Evolutionary conservation across 2,329 filamentous ascomycete genomes (phyloP).

Genomic region (Cladosporium velox): DNA sequence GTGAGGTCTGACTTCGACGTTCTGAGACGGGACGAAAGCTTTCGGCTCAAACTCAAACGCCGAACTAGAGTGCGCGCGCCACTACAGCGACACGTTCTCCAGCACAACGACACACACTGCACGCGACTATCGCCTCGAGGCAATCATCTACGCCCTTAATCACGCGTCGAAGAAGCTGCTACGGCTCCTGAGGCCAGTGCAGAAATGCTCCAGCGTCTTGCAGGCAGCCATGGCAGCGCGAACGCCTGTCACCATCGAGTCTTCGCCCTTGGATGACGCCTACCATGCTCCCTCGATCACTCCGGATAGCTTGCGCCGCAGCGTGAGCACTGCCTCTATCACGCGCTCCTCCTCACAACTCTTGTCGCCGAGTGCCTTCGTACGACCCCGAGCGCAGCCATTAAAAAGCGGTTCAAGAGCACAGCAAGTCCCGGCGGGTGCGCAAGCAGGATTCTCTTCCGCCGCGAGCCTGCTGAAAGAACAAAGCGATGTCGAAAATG

Average conservation of each 20-base stretch:
- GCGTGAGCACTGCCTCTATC: not conserved
- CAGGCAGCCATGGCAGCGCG: conserved; percentile 26
- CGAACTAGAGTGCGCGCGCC: conserved; percentile 4
- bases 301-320: conserved; percentile 23
- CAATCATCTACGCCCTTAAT: not conserved
- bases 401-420: conserved; percentile 23
- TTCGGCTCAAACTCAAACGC: not conserved
- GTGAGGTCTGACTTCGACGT: not conserved
- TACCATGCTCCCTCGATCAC: conserved; percentile 26
- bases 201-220: conserved; percentile 22
- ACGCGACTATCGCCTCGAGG: conserved; percentile 5
- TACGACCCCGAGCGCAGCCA: conserved; percentile 8
- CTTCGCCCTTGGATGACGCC: conserved; percentile 26
- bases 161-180: conserved; percentile 17
- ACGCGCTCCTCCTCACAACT: conserved; percentile 12
- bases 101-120: not conserved
- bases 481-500: not conserved
- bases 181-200: conserved; percentile 13
- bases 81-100: conserved; percentile 1
- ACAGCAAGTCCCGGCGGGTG: conserved; percentile 21
- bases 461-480: conserved; percentile 24
- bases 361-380: conserved; percentile 13
- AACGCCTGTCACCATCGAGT: conserved; percentile 30
- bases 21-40: not conserved
- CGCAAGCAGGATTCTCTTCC: conserved; percentile 24